Evolutionary conservation across 208 protist genomes (phyloP), one percentile per base, ranked within the genome.

Genomic region (Trypanosoma scelopori): DNA sequence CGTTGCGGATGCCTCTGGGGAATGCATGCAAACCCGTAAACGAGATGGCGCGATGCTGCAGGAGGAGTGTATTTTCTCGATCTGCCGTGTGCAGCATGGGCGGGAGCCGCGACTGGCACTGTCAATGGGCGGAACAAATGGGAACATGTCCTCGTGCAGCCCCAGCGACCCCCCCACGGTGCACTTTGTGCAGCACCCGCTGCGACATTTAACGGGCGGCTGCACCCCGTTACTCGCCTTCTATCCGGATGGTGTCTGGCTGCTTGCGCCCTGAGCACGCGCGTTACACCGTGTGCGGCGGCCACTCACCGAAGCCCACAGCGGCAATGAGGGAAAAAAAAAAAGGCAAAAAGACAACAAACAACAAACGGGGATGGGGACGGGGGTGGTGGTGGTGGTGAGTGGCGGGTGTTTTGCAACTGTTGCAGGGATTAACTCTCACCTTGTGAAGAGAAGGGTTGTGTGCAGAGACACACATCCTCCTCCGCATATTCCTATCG

Each of bases 241-340:
- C 25, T 70, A 58, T 55, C n/a, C 50, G 6, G 65, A 70, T 28
- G 65, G 65, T 15, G 65, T 42, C 12, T 70, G 65, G 65, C 7
- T 70, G 16, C 27, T 70, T 1, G 23, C 20, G 22, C 15, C 35
- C 20, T 55, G 18, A 46, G 35, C 32, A 22, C n/a, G n/a, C n/a
- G n/a, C n/a, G 23, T 30, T 20, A 47, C 39, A 30, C 22, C 3
- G 12, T 30, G 30, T 16, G 25, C 25, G 32, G 16, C 25, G 35
- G 18, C 12, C 16, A 61, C 16, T 49, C 15, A 25, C 16, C 1
- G 23, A 43, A n/a, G 23, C 9, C 5, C 5, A 35, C 25, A 15
- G 23, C 1, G 23, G 25, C 25, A 15, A n/a, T 37, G 20, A 41
- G 1, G 20, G 12, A 42, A 15, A 35, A 35, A 56, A n/a, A 41